Base-by-base conservation (phyloP, 2,329 filamentous ascomycete species). In the Monosporascus cannonballus region DNA sequence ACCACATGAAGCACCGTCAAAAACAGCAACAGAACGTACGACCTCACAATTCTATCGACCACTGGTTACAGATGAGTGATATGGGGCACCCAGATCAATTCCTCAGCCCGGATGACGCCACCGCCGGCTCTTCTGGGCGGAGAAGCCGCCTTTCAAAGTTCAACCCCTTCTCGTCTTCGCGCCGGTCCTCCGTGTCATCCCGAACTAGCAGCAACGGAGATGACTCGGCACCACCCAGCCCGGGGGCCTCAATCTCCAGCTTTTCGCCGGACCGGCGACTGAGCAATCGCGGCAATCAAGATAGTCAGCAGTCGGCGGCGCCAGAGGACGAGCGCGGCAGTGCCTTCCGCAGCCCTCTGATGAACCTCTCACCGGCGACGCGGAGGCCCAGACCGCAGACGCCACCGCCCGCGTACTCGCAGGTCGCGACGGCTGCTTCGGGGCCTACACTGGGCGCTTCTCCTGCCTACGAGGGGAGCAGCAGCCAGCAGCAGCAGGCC, bases 351-450 rank as follows among this genome's bases (percentile, higher is more conserved):
- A 46, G 42, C 42, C 42, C 42, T 15, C 20, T 46, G 11, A 22
- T n/a, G 42, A 46, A 46, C 15, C 42, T 11, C 8, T 46, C 42
- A 11, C 42, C 42, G 4, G 11, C 25, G 22, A 50, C 30, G 34
- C 30, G 39, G 37, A 24, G 48, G 38, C 41, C 48, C 7, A 51
- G 45, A 18, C 20, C 41, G 5, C 46, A 17, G 45, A 51, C 52
- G 8, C 53, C 50, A 7, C 53, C 51, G 6, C 53, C 52, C 15
- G 49, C 49, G 5, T 54, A 54, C n/a, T 36, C 49, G 14, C 11
- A 44, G 3, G 24, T 2, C 17, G 20, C 27, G 9, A 34, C 49
- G 9, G 4, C 41, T 18, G 42, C 48, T 14, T 47, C 48, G 15
- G 42, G 34, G 3, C 36, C 49, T 2, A 42, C 49, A 7, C 9